Percentiles rank a stretch among this genome's conserved stretches.
These are phyloP conservation scores for Solanum hybrid DNA, from an alignment of 305 asterid species.

Conservation along the genomic window DNA sequence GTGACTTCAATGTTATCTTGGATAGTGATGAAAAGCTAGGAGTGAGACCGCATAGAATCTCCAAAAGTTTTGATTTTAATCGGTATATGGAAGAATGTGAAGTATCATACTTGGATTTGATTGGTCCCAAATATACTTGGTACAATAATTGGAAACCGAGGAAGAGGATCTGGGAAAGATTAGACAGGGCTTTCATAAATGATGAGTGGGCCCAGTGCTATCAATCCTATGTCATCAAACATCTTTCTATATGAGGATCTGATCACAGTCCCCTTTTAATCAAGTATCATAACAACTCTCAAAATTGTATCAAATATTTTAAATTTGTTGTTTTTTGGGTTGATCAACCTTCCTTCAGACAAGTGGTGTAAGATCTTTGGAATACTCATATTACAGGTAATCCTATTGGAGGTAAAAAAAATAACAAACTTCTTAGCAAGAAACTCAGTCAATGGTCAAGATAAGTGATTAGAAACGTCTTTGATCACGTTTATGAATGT, in stretches of 20 bases:
- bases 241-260: background rate
- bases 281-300: too few relatives aligned
- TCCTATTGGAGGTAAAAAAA: background rate
- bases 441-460: background rate
- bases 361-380: background rate
- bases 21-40: background rate
- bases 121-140: background rate
- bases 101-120: background rate
- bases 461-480: background rate
- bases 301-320: too few relatives aligned
- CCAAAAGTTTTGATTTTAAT: background rate
- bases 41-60: background rate
- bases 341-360: background rate
- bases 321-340: background rate
- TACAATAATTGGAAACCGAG: background rate
- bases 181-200: background rate
- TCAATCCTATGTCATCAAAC: background rate
- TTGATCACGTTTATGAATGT: background rate
- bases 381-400: background rate
- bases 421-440: background rate
- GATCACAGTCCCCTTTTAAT: background rate
- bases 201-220: background rate
- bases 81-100: background rate
- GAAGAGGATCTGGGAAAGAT: background rate
- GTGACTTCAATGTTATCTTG: background rate